Evolutionary conservation across 208 protist genomes (phyloP).

Genomic region (Leishmania lainsoni): DNA sequence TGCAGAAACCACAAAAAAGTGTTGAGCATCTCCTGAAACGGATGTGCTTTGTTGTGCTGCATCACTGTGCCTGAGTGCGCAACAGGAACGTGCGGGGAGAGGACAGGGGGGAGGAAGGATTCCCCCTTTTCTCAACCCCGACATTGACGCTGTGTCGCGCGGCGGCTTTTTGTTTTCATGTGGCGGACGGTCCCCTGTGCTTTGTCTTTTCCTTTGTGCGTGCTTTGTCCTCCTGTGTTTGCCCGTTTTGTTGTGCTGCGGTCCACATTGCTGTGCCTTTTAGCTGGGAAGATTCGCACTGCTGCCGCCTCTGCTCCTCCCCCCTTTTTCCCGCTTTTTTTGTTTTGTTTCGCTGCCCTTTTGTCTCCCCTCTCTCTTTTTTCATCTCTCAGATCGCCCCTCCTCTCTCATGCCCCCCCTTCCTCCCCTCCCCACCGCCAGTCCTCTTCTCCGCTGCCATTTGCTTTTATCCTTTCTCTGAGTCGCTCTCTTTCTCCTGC

Average conservation of each 20-base stretch:
- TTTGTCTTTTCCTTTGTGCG: slow-evolving; percentile 9
- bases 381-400: background rate
- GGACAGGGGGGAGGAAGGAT: too few species aligned
- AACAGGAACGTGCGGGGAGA: background rate
- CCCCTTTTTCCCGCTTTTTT: background rate
- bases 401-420: too few species aligned
- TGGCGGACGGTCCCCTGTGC: background rate
- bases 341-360: background rate
- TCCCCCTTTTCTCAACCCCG: background rate
- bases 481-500: background rate
- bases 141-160: background rate
- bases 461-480: background rate
- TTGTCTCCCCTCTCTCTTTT: background rate
- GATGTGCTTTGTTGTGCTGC: background rate
- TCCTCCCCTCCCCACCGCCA: background rate
- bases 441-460: background rate
- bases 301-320: too few species aligned
- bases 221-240: background rate
- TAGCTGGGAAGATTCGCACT: background rate
- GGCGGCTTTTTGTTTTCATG: background rate
- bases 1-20: background rate
- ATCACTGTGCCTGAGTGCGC: background rate
- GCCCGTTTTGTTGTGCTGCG: slow-evolving; percentile 16
- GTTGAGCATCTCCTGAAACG: slow-evolving; percentile 11
- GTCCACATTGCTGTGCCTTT: background rate